Base-by-base conservation (phyloP, 306 rosid genomes). In the Pyrus bretschneideri region DNA sequence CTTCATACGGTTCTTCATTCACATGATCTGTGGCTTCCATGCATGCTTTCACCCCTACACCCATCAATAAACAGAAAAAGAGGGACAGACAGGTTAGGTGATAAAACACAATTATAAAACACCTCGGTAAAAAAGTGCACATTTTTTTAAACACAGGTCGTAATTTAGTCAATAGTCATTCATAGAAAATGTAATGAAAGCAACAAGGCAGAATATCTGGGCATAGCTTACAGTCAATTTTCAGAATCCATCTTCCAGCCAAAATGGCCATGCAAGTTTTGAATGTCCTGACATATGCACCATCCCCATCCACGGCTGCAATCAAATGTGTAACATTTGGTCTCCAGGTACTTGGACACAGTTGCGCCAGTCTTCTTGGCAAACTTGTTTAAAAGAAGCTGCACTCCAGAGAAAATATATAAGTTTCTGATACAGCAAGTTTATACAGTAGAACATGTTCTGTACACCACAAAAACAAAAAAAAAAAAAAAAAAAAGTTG, bases 11-110 rank as follows among this genome's bases (percentile, higher is more conserved):
- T 67, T 88, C 96, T 81, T 96, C 98, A 5, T 87, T 87, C 76
- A 92, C 87, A 42, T 69, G 88, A 73, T 71, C 66, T 72, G 58
- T 82, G 23, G 62, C 85, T 81, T 86, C 89, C 73, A 89, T 82
- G 87, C 93, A 88, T 72, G 90, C 96, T 76, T 82, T 89, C 67
- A 92, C 63, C 99, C 99, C 97, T 95, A 77, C 87, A 87, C 75
- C 80, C 79, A 82, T 29, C 25, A 65, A 52, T 52, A 54, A 71
- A 44, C 22, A 63, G 35, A 64, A 44, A 54, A 51, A 17, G 4
- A 79, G 10, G 13, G 54, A 79, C 45, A 65, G 21, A 17, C 58
- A 52, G 67, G 29, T 31, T 49, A 13, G 1, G 19, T 31, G 23
- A 19, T 49, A 33, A 65, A 38, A 51, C 27, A 21, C 11, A 57